Base-by-base conservation (phyloP, 1,284 basidiomycete species). In the Pascua sp. region DNA sequence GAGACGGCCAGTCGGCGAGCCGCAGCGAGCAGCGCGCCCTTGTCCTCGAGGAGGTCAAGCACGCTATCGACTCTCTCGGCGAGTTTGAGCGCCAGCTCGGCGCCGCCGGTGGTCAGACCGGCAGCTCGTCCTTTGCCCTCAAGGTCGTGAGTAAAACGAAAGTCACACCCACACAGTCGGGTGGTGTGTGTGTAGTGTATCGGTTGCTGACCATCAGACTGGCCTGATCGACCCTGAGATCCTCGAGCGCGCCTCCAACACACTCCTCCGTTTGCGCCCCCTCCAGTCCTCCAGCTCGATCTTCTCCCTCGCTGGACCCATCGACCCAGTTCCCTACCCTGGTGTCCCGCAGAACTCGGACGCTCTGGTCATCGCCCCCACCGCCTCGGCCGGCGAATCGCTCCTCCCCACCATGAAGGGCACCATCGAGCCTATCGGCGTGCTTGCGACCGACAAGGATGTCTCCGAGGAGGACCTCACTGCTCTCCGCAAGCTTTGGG, bases 91-190 rank as follows among this genome's bases (percentile, higher is more conserved):
- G 86, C 55, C 58, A 63, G 42, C 60, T 75, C 41, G 64, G 55
- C 42, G 61, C 50, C 18, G 70, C 60, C 44, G 68, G 65, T 5
- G 68, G 69, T 11, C 59, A 59, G 39, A 58, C 71, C 16, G 74
- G 88, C 32, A 81, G 83, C 61, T 90, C 89, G 0, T 89, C 87
- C 83, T 86, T 93, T 42, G 89, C 91, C 0, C 75, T 93, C 42
- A 93, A 93, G 75, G 77, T 90, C 59, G 89, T 87, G 66, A 61
- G 84, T 75, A 16, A 13, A 47, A 17, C 17, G 24, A 11, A 8
- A 42, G 36, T 24, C 37, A 37, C n/a, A 45, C 37, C 40, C 36
- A 4, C 13, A 39, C 8, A 5, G 11, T 8, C 15, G 0, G 1
- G 43, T 15, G 44, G 4, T 36, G 4, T 32, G 16, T 49, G 37